Base-by-base conservation (phyloP, 2,329 filamentous ascomycete species). In the Scleromitrula shiraiana region DNA sequence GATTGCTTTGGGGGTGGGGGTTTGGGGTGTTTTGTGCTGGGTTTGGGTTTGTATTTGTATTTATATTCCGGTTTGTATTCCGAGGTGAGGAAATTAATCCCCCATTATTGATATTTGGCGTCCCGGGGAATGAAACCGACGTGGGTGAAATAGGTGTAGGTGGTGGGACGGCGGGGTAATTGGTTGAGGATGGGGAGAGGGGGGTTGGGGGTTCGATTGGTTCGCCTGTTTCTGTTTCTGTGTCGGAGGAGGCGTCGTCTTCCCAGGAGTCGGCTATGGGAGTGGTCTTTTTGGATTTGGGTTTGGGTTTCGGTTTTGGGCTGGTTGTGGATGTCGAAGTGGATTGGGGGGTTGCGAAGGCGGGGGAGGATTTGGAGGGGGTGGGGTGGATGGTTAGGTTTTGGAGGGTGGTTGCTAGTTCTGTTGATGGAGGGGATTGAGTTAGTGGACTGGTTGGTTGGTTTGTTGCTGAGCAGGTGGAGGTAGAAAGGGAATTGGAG, bases 181-280 rank as follows among this genome's bases (percentile, higher is more conserved):
- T 19, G 36, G 12, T 55, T 40, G 56, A 50, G 26, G 59, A 57
- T 46, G 58, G 32, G 12, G 17, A 22, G 10, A 29, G 32, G 62
- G 49, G 14, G 58, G 51, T 5, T 10, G 36, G 5, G n/a, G 27
- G 9, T 4, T 36, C 29, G 38, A n/a, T n/a, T n/a, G n/a, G n/a
- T n/a, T n/a, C n/a, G n/a, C n/a, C n/a, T n/a, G 7, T 24, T 27
- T 23, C 24, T 23, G 37, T 48, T 37, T 48, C 30, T 33, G 50
- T 32, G 12, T 62, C 58, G 36, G 58, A 32, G 17, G 72, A 66
- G 26, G 75, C 73, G 48, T 85, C 85, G 59, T 93, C 83, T 67
- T 89, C 85, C 85, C 85, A 90, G 36, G 82, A 87, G 54, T 89
- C 85, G 45, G 75, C 77, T 17, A 84, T 69, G n/a, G 51, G 55